phyloP scores from a whole-genome alignment of 2,329 filamentous ascomycete genomes.

The Cadophora luteo-olivacea region DNA sequence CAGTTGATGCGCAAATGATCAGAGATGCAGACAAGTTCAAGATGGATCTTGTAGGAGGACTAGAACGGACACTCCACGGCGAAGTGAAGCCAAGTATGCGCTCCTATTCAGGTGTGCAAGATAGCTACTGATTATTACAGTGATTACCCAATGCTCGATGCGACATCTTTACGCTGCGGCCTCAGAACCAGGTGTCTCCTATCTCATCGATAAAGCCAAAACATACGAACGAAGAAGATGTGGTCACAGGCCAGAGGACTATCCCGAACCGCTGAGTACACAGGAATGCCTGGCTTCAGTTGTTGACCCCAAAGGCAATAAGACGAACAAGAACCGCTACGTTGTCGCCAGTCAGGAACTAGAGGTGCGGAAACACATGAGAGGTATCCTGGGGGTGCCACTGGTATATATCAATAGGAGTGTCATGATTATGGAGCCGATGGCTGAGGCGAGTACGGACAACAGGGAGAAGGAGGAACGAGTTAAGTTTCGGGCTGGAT shows the following conservation, averaged over 20 bases:
- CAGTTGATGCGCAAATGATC: constrained; percentile 85
- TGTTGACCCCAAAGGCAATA: constrained; percentile 76
- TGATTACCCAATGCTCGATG: constrained; percentile 84
- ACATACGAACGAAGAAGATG: constrained; percentile 77
- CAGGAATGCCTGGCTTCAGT: constrained; percentile 75
- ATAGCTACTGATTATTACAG: constrained; percentile 46
- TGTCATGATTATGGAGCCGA: constrained; percentile 80
- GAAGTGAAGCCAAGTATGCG: constrained; percentile 78
- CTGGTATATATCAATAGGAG: constrained; percentile 80
- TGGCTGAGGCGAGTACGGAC: constrained; percentile 70
- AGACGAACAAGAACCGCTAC: constrained; percentile 79
- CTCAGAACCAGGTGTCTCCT: constrained; percentile 56
- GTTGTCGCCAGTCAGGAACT: constrained; percentile 77
- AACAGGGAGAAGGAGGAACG: constrained; percentile 73
- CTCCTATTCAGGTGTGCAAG: neutral
- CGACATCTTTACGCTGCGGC: constrained; percentile 75
- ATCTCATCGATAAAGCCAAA: constrained; percentile 75
- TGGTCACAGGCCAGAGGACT: constrained; percentile 75
- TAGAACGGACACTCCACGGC: constrained; percentile 86
- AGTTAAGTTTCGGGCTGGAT: constrained; percentile 74
- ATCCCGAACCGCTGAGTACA: constrained; percentile 72
- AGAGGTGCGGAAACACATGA: constrained; percentile 67
- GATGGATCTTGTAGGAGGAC: constrained; percentile 81
- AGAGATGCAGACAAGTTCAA: constrained; percentile 82
- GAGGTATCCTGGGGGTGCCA: constrained; percentile 74